Conservation (phyloP, 2,329 filamentous ascomycete species). For the Exophiala lecanii-corni region DNA sequence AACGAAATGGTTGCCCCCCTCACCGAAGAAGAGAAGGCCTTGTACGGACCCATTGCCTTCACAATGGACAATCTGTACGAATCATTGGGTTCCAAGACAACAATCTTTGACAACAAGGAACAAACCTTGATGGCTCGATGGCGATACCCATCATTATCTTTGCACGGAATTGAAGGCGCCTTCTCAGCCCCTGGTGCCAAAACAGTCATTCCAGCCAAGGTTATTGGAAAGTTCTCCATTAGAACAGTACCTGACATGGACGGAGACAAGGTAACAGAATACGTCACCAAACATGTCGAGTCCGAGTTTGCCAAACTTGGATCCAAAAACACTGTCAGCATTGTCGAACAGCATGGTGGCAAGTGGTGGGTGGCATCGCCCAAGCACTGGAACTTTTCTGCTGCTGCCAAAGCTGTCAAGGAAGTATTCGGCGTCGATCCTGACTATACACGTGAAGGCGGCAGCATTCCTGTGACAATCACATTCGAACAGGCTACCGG, state of each 20-base stretch:
- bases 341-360: slow-evolving; percentile 78
- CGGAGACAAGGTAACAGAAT: slow-evolving; percentile 77
- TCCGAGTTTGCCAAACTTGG: slow-evolving; percentile 79
- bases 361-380: slow-evolving; percentile 99
- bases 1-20: slow-evolving; percentile 88
- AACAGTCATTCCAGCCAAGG: slow-evolving; percentile 97
- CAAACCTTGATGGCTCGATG: slow-evolving; percentile 90
- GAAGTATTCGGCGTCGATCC: slow-evolving; percentile 90
- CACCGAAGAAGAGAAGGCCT: slow-evolving; percentile 74
- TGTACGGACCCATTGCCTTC: slow-evolving; percentile 90
- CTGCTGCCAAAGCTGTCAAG: slow-evolving; percentile 92
- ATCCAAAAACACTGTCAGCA: slow-evolving; percentile 87
- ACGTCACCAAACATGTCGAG: slow-evolving; percentile 78
- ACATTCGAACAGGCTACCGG: slow-evolving; percentile 97
- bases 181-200: slow-evolving; percentile 92
- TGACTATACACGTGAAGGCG: slow-evolving; percentile 93
- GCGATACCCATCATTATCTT: slow-evolving; percentile 87
- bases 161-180: slow-evolving; percentile 92
- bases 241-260: slow-evolving; percentile 98
- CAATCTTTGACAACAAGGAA: slow-evolving; percentile 85
- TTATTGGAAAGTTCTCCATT: slow-evolving; percentile 97
- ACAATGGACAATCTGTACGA: slow-evolving; percentile 95
- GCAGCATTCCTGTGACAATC: slow-evolving; percentile 92
- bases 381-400: slow-evolving; percentile 98
- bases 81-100: slow-evolving; percentile 82